A percentile compares a stretch with the other conserved stretches of the same genome.
phyloP scores from a whole-genome alignment of 2,329 filamentous ascomycete species.

The Alternaria arbusti region DNA sequence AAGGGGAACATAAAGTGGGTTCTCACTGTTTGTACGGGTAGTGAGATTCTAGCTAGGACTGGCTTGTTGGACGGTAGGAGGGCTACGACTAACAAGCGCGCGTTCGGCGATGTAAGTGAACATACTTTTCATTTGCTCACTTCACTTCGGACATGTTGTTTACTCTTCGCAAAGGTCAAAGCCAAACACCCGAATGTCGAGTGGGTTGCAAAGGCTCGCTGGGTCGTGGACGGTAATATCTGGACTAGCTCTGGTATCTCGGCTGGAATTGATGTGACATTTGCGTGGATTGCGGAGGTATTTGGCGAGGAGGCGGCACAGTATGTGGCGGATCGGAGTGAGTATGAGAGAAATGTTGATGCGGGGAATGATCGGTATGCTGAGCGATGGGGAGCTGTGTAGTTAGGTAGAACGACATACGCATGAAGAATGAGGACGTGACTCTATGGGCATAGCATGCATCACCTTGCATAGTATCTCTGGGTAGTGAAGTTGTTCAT shows the following conservation, averaged over 20 bases:
- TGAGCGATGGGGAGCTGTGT: conserved; percentile 39
- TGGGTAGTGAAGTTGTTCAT: not conserved
- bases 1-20: conserved; percentile 58
- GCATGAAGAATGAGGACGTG: not conserved
- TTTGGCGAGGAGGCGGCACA: conserved; percentile 62
- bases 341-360: conserved; percentile 65
- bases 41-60: conserved; percentile 63
- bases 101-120: conserved; percentile 51
- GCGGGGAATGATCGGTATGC: conserved; percentile 63
- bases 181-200: conserved; percentile 58
- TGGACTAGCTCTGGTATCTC: conserved; percentile 71
- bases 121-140: not conserved
- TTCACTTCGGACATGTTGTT: not conserved
- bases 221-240: conserved; percentile 69
- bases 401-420: not conserved
- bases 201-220: conserved; percentile 68
- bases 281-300: conserved; percentile 62
- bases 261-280: conserved; percentile 67
- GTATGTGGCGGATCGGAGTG: conserved; percentile 58
- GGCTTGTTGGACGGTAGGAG: conserved; percentile 66
- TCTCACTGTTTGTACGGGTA: conserved; percentile 72
- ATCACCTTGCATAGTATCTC: not conserved
- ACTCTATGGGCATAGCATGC: not conserved
- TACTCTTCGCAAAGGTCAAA: conserved; percentile 44
- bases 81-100: conserved; percentile 71